Conservation (phyloP, 2,329 filamentous ascomycete species). For the Microascus cirrosus region DNA sequence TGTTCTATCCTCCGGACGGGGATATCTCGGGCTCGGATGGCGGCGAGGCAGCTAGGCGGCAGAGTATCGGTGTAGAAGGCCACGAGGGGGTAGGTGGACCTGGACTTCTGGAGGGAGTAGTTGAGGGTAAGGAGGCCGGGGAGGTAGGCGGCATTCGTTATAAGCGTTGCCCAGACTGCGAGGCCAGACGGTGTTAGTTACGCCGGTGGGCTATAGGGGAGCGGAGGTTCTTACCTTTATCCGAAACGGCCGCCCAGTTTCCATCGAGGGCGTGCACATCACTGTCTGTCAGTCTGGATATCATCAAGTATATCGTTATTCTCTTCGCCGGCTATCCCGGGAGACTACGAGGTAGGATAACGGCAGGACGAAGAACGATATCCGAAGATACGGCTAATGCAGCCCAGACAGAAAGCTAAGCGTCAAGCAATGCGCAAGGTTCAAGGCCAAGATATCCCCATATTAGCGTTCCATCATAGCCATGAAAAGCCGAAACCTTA, state of each 20-base stretch:
- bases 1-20: constrained; percentile 59
- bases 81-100: constrained; percentile 65
- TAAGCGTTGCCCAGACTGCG: constrained; percentile 81
- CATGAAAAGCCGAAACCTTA: not conserved
- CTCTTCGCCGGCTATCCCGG: not conserved
- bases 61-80: constrained; percentile 75
- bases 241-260: not conserved
- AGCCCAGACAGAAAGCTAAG: too few species aligned
- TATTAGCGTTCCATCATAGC: too few species aligned
- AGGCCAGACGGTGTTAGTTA: not conserved
- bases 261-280: not conserved
- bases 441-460: too few species aligned
- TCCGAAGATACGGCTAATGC: too few species aligned
- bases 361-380: too few species aligned
- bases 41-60: constrained; percentile 54
- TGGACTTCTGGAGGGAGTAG: constrained; percentile 56
- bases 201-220: not conserved
- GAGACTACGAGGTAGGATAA: too few species aligned
- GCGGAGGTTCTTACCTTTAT: not conserved
- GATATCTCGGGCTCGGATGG: constrained; percentile 60
- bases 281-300: not conserved
- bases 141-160: constrained; percentile 76
- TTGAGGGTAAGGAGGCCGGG: constrained; percentile 73
- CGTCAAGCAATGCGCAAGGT: too few species aligned
- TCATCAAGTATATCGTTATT: not conserved